These are phyloP conservation scores for Straminergon stramineum DNA, from an alignment of 225 moss, liverwort and hornwort species.

Conservation along the genomic window DNA sequence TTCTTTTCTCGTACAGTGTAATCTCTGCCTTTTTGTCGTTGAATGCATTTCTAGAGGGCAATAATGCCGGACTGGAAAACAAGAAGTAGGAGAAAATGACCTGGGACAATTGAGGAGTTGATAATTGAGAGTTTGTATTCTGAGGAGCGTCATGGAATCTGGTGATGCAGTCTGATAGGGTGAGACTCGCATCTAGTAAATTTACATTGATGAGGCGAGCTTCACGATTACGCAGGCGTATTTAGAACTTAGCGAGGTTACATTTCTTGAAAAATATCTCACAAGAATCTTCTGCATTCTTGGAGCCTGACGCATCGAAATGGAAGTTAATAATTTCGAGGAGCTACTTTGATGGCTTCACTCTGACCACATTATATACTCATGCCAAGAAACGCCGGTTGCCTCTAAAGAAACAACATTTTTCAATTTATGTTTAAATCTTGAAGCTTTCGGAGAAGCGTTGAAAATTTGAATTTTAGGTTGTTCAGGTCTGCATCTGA, in stretches of 20 bases:
- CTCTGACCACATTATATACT: neutral
- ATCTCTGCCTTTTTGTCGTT: neutral
- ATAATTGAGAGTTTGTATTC: neutral
- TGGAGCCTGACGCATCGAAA: neutral
- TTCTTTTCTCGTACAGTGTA: neutral
- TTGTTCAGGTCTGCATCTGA: neutral
- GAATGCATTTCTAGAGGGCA: neutral
- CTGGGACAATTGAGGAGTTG: neutral
- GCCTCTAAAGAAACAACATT: neutral
- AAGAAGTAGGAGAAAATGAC: neutral
- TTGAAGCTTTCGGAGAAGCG: neutral
- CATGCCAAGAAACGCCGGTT: neutral
- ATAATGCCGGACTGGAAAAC: neutral
- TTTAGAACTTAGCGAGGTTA: neutral
- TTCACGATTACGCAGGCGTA: neutral
- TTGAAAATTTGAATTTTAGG: neutral
- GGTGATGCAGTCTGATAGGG: neutral
- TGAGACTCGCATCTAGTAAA: neutral
- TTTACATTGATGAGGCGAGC: neutral
- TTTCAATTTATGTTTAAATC: neutral
- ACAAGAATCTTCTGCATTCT: neutral
- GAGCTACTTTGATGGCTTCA: neutral
- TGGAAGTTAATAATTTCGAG: neutral
- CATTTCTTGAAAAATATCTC: neutral
- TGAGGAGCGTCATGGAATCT: neutral